phyloP scores from a whole-genome alignment of 2,329 filamentous ascomycete genomes.

The Didymella segeticola region DNA sequence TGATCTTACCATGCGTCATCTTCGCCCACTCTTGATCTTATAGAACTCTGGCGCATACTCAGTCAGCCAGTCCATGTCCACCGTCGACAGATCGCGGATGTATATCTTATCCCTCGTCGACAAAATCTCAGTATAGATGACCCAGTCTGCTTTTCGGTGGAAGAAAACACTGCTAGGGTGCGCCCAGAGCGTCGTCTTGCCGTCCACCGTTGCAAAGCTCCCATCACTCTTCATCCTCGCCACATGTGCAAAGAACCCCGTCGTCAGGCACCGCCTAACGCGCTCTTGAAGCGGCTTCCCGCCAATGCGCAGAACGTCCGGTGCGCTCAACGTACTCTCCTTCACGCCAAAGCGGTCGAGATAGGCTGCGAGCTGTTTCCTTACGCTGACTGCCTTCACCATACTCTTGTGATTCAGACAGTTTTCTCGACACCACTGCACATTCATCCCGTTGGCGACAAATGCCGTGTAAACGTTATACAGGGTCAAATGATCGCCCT shows the following conservation, averaged over 20 bases:
- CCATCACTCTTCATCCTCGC: conserved; percentile 95
- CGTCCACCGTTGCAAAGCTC: conserved; percentile 84
- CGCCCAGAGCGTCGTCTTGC: conserved; percentile 77
- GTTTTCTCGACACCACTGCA: conserved; percentile 86
- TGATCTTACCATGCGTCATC: not conserved
- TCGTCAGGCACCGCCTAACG: conserved; percentile 83
- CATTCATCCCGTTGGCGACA: conserved; percentile 77
- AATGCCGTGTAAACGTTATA: conserved; percentile 95
- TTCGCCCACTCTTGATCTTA: conserved; percentile 35
- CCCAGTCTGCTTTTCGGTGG: conserved; percentile 95
- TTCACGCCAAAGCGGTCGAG: conserved; percentile 82
- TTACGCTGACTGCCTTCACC: conserved; percentile 81
- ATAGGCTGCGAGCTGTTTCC: conserved; percentile 84
- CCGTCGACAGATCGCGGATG: conserved; percentile 89
- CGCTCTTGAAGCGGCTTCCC: conserved; percentile 67
- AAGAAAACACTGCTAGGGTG: conserved; percentile 96
- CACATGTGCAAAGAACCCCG: conserved; percentile 91
- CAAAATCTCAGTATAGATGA: conserved; percentile 92
- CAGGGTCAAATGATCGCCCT: conserved; percentile 92
- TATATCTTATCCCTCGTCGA: conserved; percentile 88
- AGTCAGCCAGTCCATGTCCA: conserved; percentile 89
- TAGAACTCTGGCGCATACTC: conserved; percentile 81
- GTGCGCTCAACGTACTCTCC: conserved; percentile 55
- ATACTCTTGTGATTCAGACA: conserved; percentile 86
- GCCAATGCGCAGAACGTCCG: conserved; percentile 48